Conservation (phyloP, 2,329 filamentous ascomycete species). For the Pseudogymnoascus sp. region DNA sequence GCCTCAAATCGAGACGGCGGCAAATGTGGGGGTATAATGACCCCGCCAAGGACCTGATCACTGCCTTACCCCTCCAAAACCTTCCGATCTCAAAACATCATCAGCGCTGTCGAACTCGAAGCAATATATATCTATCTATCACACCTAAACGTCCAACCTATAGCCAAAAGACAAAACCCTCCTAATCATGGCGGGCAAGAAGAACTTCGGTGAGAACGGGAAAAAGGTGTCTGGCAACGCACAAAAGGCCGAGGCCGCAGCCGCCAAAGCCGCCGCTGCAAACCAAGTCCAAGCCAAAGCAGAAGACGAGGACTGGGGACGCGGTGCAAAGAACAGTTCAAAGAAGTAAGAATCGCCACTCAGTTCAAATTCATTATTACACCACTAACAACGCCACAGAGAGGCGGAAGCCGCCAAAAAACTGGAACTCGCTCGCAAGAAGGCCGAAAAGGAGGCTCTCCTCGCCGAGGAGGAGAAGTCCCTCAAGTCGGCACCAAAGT, state of each 20-base stretch:
- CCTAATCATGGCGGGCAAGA: constrained; percentile 60
- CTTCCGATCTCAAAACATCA: background rate
- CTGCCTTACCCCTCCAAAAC: background rate
- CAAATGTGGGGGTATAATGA: constrained; percentile 9
- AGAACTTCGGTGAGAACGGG: constrained; percentile 61
- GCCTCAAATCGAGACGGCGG: background rate
- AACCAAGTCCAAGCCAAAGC: constrained; percentile 55
- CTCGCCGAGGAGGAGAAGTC: constrained; percentile 80
- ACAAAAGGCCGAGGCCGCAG: constrained; percentile 82
- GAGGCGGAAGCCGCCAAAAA: constrained; percentile 79
- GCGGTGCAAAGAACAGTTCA: constrained; percentile 72
- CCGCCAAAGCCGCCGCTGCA: constrained; percentile 65
- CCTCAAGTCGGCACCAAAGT: constrained; percentile 54
- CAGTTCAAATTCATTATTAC: background rate
- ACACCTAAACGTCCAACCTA: background rate
- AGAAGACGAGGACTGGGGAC: constrained; percentile 72
- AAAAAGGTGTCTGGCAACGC: constrained; percentile 90
- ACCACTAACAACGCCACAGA: constrained; percentile 36
- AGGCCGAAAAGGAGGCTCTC: constrained; percentile 81
- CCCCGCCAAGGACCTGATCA: background rate
- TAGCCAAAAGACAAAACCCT: background rate
- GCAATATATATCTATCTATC: background rate
- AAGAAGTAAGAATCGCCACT: constrained; percentile 66
- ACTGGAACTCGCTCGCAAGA: constrained; percentile 74
- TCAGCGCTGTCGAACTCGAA: background rate